Percentiles rank a stretch among this genome's conserved stretches.
These are phyloP conservation scores for Pyrenochaeta sp. DNA, from an alignment of 2,329 filamentous ascomycete genomes.

Conservation along the genomic window DNA sequence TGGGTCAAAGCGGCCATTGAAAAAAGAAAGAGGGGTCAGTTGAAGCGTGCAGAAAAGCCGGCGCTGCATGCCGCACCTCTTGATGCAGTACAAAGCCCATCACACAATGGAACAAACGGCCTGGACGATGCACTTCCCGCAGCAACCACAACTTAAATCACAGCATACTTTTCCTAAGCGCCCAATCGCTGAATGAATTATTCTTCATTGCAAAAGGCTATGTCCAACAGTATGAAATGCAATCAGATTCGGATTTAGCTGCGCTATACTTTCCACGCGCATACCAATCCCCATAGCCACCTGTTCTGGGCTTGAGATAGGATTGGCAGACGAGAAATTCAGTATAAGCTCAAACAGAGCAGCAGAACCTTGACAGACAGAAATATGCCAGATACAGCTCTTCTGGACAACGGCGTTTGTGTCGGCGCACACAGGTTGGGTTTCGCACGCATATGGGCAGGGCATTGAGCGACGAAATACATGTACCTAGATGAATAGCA, in stretches of 20 bases:
- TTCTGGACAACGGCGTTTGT: slow-evolving; percentile 6
- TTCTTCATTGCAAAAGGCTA: too few relatives aligned
- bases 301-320: not conserved
- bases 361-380: not conserved
- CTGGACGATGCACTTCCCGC: slow-evolving; percentile 28
- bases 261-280: not conserved
- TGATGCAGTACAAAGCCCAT: slow-evolving; percentile 67
- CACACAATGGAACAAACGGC: slow-evolving; percentile 32
- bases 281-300: not conserved
- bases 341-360: not conserved
- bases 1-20: slow-evolving; percentile 83
- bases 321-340: not conserved
- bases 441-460: slow-evolving; percentile 18
- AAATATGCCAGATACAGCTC: not conserved
- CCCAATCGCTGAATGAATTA: too few relatives aligned
- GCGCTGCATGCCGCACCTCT: slow-evolving; percentile 88
- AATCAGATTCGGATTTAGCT: not conserved
- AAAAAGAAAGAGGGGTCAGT: slow-evolving; percentile 67
- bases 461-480: slow-evolving; percentile 26
- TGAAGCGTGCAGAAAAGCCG: slow-evolving; percentile 66
- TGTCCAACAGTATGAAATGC: not conserved
- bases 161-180: not conserved
- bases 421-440: slow-evolving; percentile 26
- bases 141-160: slow-evolving; percentile 24
- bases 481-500: slow-evolving; percentile 29